Evolutionary conservation across 2,329 filamentous ascomycete genomes (phyloP).

Genomic region (Botrytis pseudocinerea): DNA sequence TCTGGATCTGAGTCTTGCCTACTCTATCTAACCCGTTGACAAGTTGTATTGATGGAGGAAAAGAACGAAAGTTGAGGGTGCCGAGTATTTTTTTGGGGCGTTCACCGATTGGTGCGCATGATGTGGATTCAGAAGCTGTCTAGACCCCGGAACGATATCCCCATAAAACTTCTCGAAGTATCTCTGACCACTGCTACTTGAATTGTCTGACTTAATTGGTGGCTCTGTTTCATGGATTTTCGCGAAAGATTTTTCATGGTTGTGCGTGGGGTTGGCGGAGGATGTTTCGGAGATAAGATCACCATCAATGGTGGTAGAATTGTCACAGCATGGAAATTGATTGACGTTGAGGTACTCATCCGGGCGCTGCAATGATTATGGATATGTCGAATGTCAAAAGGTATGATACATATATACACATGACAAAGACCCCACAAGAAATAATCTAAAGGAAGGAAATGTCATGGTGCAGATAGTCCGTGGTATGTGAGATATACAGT

Average conservation of each 20-base stretch:
- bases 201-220: neutral
- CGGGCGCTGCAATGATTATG: neutral
- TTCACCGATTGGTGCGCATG: too few species aligned
- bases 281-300: neutral
- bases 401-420: neutral
- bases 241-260: slow-evolving; percentile 3
- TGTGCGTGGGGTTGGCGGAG: neutral
- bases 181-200: neutral
- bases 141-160: neutral
- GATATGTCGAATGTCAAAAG: neutral
- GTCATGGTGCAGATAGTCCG: neutral
- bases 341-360: neutral
- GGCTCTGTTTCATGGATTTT: neutral
- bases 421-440: neutral
- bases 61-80: neutral
- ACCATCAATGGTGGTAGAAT: too few species aligned
- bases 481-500: neutral
- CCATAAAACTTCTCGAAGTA: too few species aligned
- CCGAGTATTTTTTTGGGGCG: neutral
- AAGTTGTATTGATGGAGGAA: neutral
- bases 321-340: neutral
- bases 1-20: neutral
- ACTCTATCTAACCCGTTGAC: neutral
- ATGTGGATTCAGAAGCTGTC: neutral
- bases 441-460: neutral